Percentiles rank a stretch among this genome's conserved stretches.
Conservation (phyloP, 176 grass and related monocot genomes). For the Carex parvula region DNA sequence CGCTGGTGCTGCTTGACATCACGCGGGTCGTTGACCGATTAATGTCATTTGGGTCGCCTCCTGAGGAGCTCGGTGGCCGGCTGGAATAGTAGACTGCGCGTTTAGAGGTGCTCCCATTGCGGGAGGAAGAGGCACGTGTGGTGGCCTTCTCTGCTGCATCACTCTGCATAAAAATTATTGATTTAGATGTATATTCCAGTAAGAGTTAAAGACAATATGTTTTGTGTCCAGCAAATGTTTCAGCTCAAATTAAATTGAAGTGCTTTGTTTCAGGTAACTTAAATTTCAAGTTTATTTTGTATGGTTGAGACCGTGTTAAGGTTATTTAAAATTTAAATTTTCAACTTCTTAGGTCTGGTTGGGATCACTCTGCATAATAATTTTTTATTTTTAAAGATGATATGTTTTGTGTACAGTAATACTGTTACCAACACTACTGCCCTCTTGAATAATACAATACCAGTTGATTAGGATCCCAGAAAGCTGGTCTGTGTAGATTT, state of each 20-base stretch:
- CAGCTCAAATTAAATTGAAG: no score
- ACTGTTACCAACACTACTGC: not conserved
- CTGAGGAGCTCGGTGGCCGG: constrained; percentile 43
- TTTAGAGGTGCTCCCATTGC: constrained; percentile 54
- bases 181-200: constrained; percentile 6
- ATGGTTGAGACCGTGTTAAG: no score
- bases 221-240: no score
- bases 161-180: constrained; percentile 34
- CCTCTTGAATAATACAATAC: not conserved
- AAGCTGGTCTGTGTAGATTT: not conserved
- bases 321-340: no score
- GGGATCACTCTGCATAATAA: no score
- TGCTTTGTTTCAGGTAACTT: no score
- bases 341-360: no score
- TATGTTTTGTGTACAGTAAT: not conserved
- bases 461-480: not conserved
- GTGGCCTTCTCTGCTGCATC: constrained; percentile 21
- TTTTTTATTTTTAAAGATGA: not conserved
- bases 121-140: constrained; percentile 39
- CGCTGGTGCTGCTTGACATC: constrained; percentile 43
- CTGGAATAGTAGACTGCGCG: constrained; percentile 37
- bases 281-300: no score
- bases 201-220: not conserved
- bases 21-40: constrained; percentile 29
- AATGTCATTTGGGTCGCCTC: constrained; percentile 39